Conservation (phyloP, 495 filamentous ascomycete genomes). For the Thermochaetoides thermophila region DNA sequence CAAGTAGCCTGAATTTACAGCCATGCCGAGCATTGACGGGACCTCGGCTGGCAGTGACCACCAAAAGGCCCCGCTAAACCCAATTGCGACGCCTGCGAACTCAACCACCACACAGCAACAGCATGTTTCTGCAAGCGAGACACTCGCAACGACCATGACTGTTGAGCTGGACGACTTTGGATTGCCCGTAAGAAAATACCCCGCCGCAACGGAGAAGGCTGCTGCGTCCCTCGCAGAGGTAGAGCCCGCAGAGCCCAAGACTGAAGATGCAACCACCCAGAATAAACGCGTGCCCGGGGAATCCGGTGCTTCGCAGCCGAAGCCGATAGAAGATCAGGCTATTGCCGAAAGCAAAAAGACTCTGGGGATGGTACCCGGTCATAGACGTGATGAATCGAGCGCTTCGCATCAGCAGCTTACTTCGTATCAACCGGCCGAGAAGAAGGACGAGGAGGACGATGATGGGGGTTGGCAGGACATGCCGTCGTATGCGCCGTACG, state of each 20-base stretch:
- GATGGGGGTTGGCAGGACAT: slow-evolving; percentile 77
- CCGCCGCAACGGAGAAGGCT: slow-evolving; percentile 6
- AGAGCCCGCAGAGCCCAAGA: slow-evolving; percentile 3
- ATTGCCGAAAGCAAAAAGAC: slow-evolving; percentile 8
- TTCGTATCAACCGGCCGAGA: slow-evolving; percentile 32
- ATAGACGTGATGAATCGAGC: slow-evolving; percentile 18
- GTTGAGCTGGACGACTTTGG: slow-evolving; percentile 42
- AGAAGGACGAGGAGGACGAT: slow-evolving; percentile 25
- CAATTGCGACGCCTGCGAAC: slow-evolving; percentile 3
- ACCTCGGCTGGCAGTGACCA: slow-evolving; percentile 13
- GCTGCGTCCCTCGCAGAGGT: not conserved
- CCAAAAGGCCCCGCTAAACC: slow-evolving; percentile 4
- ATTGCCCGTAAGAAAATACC: slow-evolving; percentile 33
- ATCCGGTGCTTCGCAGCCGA: not conserved
- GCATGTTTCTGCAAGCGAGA: not conserved
- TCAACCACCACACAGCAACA: not conserved
- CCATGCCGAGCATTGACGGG: slow-evolving; percentile 14
- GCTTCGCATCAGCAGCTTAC: slow-evolving; percentile 74
- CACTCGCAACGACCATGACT: slow-evolving; percentile 13
- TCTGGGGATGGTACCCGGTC: slow-evolving; percentile 6
- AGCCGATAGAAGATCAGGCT: slow-evolving; percentile 12
- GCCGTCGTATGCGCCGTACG: slow-evolving; percentile 81
- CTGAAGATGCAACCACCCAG: slow-evolving; percentile 4
- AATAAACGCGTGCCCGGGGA: not conserved
- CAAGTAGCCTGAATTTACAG: too few relatives aligned